Percentiles rank a stretch among this genome's conserved stretches.
Evolutionary conservation across 1,139 yeast species (phyloP).

Genomic region (Pichia terricola): DNA sequence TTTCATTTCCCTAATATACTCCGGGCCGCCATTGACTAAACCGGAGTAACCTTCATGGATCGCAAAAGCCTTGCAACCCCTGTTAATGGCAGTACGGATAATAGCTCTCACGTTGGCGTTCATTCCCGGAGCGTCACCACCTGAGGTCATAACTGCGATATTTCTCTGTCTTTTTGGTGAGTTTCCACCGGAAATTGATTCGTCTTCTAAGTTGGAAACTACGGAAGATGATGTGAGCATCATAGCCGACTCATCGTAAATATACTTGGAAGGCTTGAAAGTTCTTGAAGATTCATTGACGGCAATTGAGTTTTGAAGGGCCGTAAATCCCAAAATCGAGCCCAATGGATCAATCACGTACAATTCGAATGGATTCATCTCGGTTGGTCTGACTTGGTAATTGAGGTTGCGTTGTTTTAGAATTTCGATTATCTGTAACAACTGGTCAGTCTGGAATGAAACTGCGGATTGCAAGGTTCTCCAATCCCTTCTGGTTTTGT

Average conservation of each 20-base stretch:
- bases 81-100: conserved; percentile 61
- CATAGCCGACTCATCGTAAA: background rate
- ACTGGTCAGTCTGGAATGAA: conserved; percentile 30
- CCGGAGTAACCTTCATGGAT: conserved; percentile 76
- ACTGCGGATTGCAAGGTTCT: conserved; percentile 37
- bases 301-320: conserved; percentile 44
- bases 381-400: conserved; percentile 41
- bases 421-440: conserved; percentile 29
- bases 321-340: conserved; percentile 55
- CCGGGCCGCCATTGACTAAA: conserved; percentile 55
- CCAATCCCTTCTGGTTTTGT: conserved; percentile 37
- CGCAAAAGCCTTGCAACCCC: conserved; percentile 65
- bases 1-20: conserved; percentile 51
- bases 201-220: background rate
- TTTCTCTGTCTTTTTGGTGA: conserved; percentile 26
- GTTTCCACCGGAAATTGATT: background rate
- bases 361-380: conserved; percentile 55
- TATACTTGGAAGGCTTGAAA: conserved; percentile 1
- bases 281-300: conserved; percentile 11
- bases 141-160: conserved; percentile 79
- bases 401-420: conserved; percentile 26
- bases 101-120: conserved; percentile 76
- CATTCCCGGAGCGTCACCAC: conserved; percentile 88
- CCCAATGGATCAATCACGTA: conserved; percentile 65
- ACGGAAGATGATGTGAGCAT: background rate